phyloP scores from a whole-genome alignment of 164 flowering plant genomes.

The Stephania japonica region DNA sequence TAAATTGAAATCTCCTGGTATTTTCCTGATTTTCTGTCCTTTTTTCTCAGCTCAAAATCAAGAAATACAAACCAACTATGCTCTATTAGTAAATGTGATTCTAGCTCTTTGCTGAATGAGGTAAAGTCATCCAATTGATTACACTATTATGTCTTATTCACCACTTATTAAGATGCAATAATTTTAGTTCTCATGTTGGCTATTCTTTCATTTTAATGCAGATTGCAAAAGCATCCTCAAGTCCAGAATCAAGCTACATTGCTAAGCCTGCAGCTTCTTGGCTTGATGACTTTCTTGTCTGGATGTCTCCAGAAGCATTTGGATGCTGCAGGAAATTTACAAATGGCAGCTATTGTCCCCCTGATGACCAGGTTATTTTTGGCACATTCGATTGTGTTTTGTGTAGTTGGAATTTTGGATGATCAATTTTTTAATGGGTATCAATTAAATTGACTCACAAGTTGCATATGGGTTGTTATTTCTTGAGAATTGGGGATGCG shows the following conservation, averaged over 20 bases:
- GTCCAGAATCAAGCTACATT: slow-evolving; percentile 76
- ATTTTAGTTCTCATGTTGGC: not conserved
- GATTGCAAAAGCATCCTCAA: slow-evolving; percentile 76
- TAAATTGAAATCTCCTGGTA: not conserved
- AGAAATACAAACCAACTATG: slow-evolving; percentile 84
- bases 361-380: slow-evolving; percentile 83
- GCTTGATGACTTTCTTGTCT: slow-evolving; percentile 98
- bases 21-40: slow-evolving; percentile 13
- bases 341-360: slow-evolving; percentile 93
- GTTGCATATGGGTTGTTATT: not conserved
- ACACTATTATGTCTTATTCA: not conserved
- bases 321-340: slow-evolving; percentile 94
- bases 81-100: slow-evolving; percentile 91
- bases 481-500: not conserved
- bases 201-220: slow-evolving; percentile 27
- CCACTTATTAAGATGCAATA: not conserved
- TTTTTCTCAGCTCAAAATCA: slow-evolving; percentile 65
- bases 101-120: slow-evolving; percentile 89
- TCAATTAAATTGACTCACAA: not conserved
- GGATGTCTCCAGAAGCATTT: slow-evolving; percentile 99
- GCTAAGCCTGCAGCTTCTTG: slow-evolving; percentile 99
- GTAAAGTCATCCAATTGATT: slow-evolving; percentile 29
- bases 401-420: not conserved
- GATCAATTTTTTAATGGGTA: not conserved
- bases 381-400: not conserved